Percentiles rank a stretch among this genome's conserved stretches.
Evolutionary conservation across 1,284 basidiomycete genomes (phyloP).

Genomic region (Cutaneotrichosporon arboriforme): DNA sequence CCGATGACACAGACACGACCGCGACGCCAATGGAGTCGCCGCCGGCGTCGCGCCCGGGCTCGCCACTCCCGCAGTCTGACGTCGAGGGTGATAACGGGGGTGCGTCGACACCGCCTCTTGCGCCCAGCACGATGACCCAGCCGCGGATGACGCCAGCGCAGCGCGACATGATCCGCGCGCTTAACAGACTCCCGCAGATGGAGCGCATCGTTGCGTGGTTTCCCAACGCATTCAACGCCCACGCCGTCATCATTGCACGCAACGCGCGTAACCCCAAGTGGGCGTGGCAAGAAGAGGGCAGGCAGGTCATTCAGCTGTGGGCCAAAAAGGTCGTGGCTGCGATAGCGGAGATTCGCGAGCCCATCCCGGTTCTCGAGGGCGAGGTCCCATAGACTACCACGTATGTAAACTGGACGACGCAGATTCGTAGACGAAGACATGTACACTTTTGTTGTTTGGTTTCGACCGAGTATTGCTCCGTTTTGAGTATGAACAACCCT

Average conservation of each 20-base stretch:
- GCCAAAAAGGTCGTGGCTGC: slow-evolving; percentile 21
- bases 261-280: slow-evolving; percentile 15
- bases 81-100: background rate
- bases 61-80: background rate
- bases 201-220: slow-evolving; percentile 41
- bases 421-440: too few relatives aligned
- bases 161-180: slow-evolving; percentile 28
- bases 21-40: background rate
- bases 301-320: slow-evolving; percentile 29
- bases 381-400: too few relatives aligned
- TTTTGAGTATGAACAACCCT: too few relatives aligned
- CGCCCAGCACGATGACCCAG: slow-evolving; percentile 4
- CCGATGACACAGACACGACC: background rate
- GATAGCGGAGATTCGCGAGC: background rate
- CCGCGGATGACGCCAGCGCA: slow-evolving; percentile 31
- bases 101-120: background rate
- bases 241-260: slow-evolving; percentile 38
- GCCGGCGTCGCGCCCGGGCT: background rate
- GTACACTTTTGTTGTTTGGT: too few relatives aligned
- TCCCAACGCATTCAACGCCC: slow-evolving; percentile 39
- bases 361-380: too few relatives aligned
- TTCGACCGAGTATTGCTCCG: too few relatives aligned
- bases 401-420: too few relatives aligned
- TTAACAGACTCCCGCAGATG: slow-evolving; percentile 30
- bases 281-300: slow-evolving; percentile 30